These are phyloP conservation scores for Backusella tarrabulga DNA, from an alignment of 192 early-diverging fungal genomes.

Conservation along the genomic window DNA sequence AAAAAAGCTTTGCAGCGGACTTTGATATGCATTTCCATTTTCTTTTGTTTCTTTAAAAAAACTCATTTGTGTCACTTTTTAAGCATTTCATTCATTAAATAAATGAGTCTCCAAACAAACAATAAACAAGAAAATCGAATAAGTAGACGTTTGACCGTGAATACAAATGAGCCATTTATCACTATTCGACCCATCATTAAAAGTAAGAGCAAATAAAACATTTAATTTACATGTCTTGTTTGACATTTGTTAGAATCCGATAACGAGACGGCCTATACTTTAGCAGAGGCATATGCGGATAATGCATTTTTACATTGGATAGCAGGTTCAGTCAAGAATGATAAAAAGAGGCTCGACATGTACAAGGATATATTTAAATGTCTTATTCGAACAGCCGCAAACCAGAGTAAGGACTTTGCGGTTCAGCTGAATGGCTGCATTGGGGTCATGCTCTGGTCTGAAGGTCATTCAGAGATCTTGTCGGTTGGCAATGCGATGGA, in stretches of 20 bases:
- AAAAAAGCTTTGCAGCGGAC: background rate
- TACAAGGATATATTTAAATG: slow-evolving; percentile 14
- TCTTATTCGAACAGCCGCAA: background rate
- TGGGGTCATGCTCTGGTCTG: slow-evolving; percentile 28
- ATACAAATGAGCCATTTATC: slow-evolving; percentile 5
- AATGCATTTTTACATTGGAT: slow-evolving; percentile 17
- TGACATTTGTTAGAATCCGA: slow-evolving; percentile 5
- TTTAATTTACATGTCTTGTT: background rate
- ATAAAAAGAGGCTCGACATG: background rate
- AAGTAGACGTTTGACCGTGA: slow-evolving; percentile 21
- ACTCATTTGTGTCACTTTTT: background rate
- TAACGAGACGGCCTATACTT: slow-evolving; percentile 18
- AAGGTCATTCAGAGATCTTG: slow-evolving; percentile 4
- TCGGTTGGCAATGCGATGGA: background rate
- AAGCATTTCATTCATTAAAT: background rate
- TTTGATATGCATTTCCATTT: background rate
- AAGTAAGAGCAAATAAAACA: background rate
- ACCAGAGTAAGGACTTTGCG: slow-evolving; percentile 20
- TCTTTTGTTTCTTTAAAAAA: background rate
- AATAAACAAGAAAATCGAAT: slow-evolving; percentile 11
- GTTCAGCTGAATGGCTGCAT: slow-evolving; percentile 28
- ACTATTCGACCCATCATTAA: slow-evolving; percentile 21
- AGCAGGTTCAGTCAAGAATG: slow-evolving; percentile 13
- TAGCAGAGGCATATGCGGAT: slow-evolving; percentile 20
- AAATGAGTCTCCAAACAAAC: background rate